Evolutionary conservation across 345 rosid species (phyloP).

Genomic region (Kernera saxatilis): DNA sequence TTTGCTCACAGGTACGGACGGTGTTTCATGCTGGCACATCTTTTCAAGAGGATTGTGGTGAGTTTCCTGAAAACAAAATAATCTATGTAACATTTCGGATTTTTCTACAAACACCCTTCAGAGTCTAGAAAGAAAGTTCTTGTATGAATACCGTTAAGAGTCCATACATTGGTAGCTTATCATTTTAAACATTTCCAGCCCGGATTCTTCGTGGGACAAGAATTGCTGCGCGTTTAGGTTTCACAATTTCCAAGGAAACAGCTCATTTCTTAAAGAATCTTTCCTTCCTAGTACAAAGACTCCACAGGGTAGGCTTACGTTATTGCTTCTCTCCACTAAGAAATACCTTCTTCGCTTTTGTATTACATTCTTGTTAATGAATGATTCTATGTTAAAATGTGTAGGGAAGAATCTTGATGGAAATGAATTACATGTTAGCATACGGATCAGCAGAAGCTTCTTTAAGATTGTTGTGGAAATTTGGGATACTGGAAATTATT

Average conservation of each 20-base stretch:
- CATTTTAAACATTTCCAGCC: conserved; percentile 36
- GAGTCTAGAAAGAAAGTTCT: not conserved
- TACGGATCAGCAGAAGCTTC: conserved; percentile 97
- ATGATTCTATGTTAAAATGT: not conserved
- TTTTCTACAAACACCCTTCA: not conserved
- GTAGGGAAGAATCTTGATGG: conserved; percentile 77
- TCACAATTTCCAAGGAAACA: conserved; percentile 72
- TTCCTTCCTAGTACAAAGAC: conserved; percentile 47
- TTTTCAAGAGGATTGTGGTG: conserved; percentile 66
- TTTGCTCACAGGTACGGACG: conserved; percentile 40
- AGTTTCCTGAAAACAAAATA: conserved; percentile 10
- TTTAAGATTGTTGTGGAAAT: conserved; percentile 75
- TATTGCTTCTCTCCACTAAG: not conserved
- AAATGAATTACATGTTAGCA: conserved; percentile 90
- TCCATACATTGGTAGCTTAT: not conserved
- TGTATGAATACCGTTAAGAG: not conserved
- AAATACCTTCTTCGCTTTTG: not conserved
- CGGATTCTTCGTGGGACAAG: conserved; percentile 71
- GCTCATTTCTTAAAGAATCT: conserved; percentile 59
- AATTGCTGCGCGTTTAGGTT: conserved; percentile 65
- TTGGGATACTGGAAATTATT: conserved; percentile 78
- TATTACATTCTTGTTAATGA: not conserved
- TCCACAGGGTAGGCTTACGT: conserved; percentile 47
- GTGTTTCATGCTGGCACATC: conserved; percentile 48
- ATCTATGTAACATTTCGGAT: not conserved